Conservation (phyloP, 345 rosid species). For the Euphorbia peplus region DNA sequence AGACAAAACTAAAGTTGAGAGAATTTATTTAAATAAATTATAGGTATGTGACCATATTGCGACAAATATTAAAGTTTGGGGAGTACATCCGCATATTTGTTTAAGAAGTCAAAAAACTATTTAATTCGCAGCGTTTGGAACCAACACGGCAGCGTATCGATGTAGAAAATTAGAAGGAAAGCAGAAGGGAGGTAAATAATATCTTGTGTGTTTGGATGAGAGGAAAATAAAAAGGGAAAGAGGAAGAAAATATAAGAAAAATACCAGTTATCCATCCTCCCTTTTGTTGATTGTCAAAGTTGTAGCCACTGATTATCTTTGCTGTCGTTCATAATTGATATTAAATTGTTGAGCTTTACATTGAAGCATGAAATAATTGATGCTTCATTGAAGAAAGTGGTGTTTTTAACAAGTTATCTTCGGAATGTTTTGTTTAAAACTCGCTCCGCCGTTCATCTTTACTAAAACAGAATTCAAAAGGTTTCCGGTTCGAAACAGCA, state of each 20-base stretch:
- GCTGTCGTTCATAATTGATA: not conserved
- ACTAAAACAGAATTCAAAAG: slow-evolving; percentile 34
- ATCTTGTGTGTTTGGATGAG: slow-evolving; percentile 6
- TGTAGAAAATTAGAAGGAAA: not conserved
- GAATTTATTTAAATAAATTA: no score
- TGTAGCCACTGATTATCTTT: not conserved
- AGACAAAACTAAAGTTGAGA: no score
- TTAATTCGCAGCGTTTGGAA: not conserved
- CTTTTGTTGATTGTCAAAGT: not conserved
- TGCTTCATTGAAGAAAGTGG: not conserved
- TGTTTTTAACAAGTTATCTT: slow-evolving; percentile 1
- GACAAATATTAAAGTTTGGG: no score
- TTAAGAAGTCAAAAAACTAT: no score
- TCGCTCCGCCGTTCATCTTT: slow-evolving; percentile 44
- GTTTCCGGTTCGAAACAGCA: slow-evolving; percentile 28
- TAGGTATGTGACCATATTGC: no score
- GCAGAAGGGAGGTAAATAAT: not conserved
- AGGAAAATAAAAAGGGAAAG: not conserved
- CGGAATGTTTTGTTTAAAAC: slow-evolving; percentile 60
- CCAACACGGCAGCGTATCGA: not conserved
- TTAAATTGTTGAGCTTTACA: not conserved
- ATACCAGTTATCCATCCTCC: not conserved
- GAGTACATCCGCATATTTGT: not conserved
- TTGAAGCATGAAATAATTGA: no score
- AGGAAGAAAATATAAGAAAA: not conserved